phyloP scores from a whole-genome alignment of 2,329 filamentous ascomycete species.

The Plenodomus biglobosus region DNA sequence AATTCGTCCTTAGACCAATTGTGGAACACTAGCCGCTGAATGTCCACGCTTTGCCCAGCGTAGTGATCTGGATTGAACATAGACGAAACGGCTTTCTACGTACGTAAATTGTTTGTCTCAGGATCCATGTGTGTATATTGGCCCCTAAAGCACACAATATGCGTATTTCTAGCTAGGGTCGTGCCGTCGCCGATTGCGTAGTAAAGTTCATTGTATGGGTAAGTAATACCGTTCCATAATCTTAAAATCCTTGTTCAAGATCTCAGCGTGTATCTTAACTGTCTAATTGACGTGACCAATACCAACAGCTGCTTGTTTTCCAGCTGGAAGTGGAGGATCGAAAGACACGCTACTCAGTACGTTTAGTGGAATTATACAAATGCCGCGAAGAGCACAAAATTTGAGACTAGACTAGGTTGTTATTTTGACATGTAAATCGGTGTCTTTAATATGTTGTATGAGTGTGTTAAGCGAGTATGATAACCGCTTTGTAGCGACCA shows the following conservation, averaged over 20 bases:
- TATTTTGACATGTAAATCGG: conserved; percentile 35
- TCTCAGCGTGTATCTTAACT: conserved; percentile 52
- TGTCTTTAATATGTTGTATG: conserved; percentile 38
- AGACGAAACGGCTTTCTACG: conserved; percentile 34
- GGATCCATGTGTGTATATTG: conserved; percentile 49
- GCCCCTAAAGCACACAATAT: conserved; percentile 52
- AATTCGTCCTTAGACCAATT: conserved; percentile 55
- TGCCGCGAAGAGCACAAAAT: conserved; percentile 30
- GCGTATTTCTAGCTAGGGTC: conserved; percentile 48
- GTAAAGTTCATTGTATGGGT: conserved; percentile 48
- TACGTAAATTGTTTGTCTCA: conserved; percentile 46
- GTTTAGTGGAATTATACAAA: conserved; percentile 51
- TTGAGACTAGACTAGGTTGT: conserved; percentile 37
- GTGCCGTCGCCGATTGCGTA: conserved; percentile 51
- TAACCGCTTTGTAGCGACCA: conserved; percentile 43
- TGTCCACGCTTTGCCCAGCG: conserved; percentile 1
- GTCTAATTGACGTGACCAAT: conserved; percentile 52
- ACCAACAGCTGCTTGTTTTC: conserved; percentile 42
- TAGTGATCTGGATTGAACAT: conserved; percentile 26
- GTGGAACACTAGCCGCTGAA: conserved; percentile 46
- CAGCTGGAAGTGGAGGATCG: conserved; percentile 43
- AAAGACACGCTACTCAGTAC: conserved; percentile 48
- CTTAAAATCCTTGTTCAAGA: conserved; percentile 46
- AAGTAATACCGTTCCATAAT: conserved; percentile 49
- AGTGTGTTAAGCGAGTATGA: conserved; percentile 48